phyloP scores from a whole-genome alignment of 345 rosid genomes.

The Rhodamnia rubescens region DNA sequence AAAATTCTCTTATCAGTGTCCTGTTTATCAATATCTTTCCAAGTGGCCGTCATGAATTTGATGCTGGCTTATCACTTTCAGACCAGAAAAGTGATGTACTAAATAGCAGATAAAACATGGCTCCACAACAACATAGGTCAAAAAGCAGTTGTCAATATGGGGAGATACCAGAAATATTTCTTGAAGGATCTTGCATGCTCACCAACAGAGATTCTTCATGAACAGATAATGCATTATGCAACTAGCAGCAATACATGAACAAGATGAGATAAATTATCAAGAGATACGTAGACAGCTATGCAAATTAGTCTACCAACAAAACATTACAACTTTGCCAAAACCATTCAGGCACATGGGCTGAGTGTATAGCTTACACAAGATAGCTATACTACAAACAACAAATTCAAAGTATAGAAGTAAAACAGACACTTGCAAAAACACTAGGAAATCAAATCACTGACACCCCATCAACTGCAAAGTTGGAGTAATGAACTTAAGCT shows the following conservation, averaged over 20 bases:
- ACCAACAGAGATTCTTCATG: not conserved
- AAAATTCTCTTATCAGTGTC: not conserved
- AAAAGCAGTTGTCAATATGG: not conserved
- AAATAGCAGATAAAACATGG: not conserved
- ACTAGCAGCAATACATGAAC: not conserved
- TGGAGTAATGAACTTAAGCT: not conserved
- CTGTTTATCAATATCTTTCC: not conserved
- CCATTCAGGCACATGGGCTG: not conserved
- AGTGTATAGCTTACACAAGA: not conserved
- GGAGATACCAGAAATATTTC: not conserved
- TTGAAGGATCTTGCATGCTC: not conserved
- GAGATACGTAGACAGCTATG: not conserved
- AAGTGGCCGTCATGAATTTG: not conserved
- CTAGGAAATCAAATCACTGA: not conserved
- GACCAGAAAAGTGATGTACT: not conserved
- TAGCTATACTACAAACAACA: not conserved
- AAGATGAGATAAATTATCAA: not conserved
- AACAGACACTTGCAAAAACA: not conserved
- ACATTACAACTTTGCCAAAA: not conserved
- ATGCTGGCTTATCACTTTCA: not conserved
- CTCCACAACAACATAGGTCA: not conserved
- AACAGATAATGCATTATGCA: not conserved
- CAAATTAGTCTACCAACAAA: not conserved
- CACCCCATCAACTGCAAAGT: not conserved
- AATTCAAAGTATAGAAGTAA: not conserved